These are phyloP conservation scores for Wickerhamiella nectarea DNA, from an alignment of 805 yeast species.

Conservation along the genomic window DNA sequence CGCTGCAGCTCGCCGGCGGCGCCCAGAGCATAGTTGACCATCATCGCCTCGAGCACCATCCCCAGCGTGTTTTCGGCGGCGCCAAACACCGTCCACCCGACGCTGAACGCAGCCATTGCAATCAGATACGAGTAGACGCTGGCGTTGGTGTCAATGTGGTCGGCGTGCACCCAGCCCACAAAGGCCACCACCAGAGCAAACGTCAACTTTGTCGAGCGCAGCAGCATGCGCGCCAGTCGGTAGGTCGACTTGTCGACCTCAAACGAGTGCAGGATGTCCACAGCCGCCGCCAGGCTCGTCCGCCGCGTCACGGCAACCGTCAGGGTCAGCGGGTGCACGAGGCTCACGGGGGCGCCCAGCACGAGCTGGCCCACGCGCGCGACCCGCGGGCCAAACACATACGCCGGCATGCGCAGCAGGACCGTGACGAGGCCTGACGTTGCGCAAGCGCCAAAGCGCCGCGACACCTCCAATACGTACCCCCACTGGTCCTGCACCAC, in stretches of 20 bases:
- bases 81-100: conserved; percentile 33
- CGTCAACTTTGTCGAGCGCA: conserved; percentile 27
- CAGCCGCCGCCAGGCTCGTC: conserved; percentile 25
- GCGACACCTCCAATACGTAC: conserved; percentile 14
- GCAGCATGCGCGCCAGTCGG: conserved; percentile 27
- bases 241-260: conserved; percentile 25
- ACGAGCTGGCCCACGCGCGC: conserved; percentile 19
- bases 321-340: conserved; percentile 26
- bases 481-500: neutral
- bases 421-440: conserved; percentile 24
- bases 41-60: conserved; percentile 27
- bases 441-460: conserved; percentile 29
- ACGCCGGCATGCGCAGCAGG: conserved; percentile 26
- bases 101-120: conserved; percentile 28
- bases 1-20: conserved; percentile 23
- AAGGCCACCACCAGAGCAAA: conserved; percentile 28
- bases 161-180: conserved; percentile 31
- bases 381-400: conserved; percentile 25
- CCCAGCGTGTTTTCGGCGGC: conserved; percentile 31
- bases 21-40: conserved; percentile 27
- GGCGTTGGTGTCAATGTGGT: conserved; percentile 24
- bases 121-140: conserved; percentile 29
- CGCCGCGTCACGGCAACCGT: conserved; percentile 27
- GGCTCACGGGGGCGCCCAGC: conserved; percentile 19
- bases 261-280: conserved; percentile 17